Evolutionary conservation across 768 basidiomycete genomes (phyloP).

Genomic region (Tulasnella sp.): DNA sequence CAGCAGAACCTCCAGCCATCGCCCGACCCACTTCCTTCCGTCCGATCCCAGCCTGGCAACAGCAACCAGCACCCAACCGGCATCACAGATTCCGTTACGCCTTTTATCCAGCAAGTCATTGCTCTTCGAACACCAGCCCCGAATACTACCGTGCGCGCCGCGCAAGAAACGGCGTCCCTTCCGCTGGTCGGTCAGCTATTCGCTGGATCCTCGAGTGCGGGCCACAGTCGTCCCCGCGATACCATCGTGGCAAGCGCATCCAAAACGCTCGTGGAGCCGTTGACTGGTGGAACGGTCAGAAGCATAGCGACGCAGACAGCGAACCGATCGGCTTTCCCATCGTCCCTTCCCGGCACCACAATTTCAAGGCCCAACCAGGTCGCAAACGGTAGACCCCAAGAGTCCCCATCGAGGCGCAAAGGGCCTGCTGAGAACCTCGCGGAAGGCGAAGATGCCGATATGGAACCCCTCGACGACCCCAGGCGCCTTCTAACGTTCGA

Average conservation of each 20-base stretch:
- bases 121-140: background rate
- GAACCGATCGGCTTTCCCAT: background rate
- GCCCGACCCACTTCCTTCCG: background rate
- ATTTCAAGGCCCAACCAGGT: too few relatives aligned
- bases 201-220: background rate
- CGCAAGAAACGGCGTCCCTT: background rate
- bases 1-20: background rate
- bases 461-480: background rate
- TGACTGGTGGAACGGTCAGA: background rate
- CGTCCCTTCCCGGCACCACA: background rate
- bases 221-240: background rate
- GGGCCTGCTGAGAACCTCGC: background rate
- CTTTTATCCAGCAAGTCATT: background rate
- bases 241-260: background rate
- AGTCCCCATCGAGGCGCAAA: background rate
- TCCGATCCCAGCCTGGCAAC: background rate
- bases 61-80: background rate
- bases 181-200: background rate
- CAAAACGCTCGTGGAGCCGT: background rate
- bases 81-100: background rate
- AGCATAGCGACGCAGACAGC: background rate
- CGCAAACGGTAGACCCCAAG: background rate
- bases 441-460: background rate
- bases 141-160: background rate
- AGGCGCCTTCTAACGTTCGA: background rate